Conservation (phyloP, 2,329 filamentous ascomycete genomes). For the Aureobasidium mangrovei region DNA sequence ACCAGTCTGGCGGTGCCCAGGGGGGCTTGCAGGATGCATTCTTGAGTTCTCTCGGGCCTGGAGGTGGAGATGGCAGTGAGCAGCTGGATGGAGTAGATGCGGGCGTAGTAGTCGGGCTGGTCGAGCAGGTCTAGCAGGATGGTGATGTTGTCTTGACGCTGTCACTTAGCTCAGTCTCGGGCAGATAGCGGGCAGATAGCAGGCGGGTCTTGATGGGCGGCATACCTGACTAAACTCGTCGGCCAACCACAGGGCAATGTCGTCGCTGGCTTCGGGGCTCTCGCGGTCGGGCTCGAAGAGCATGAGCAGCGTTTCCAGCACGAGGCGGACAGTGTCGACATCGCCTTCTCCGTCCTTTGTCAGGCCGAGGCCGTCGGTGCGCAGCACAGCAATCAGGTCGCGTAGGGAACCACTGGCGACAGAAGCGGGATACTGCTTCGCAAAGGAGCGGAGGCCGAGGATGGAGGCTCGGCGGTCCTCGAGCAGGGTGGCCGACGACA, state of each 20-base stretch:
- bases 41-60: conserved; percentile 82
- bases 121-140: conserved; percentile 84
- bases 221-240: conserved; percentile 90
- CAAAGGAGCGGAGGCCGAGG: conserved; percentile 85
- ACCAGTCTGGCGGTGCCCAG: conserved; percentile 82
- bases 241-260: conserved; percentile 90
- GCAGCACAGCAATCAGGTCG: conserved; percentile 74
- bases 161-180: conserved; percentile 43
- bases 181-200: neutral
- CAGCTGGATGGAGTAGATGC: conserved; percentile 83
- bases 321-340: conserved; percentile 90
- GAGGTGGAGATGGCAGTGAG: conserved; percentile 78
- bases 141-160: conserved; percentile 91
- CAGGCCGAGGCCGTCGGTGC: conserved; percentile 54
- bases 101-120: conserved; percentile 58
- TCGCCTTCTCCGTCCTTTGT: conserved; percentile 42
- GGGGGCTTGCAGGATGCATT: conserved; percentile 84
- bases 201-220: neutral
- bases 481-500: conserved; percentile 80
- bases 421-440: conserved; percentile 91
- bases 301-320: conserved; percentile 90
- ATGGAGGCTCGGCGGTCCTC: conserved; percentile 94
- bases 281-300: conserved; percentile 65
- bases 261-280: conserved; percentile 82
- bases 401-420: conserved; percentile 89